Conservation (phyloP, 768 basidiomycete species). For the Panaeolus papilionaceus region DNA sequence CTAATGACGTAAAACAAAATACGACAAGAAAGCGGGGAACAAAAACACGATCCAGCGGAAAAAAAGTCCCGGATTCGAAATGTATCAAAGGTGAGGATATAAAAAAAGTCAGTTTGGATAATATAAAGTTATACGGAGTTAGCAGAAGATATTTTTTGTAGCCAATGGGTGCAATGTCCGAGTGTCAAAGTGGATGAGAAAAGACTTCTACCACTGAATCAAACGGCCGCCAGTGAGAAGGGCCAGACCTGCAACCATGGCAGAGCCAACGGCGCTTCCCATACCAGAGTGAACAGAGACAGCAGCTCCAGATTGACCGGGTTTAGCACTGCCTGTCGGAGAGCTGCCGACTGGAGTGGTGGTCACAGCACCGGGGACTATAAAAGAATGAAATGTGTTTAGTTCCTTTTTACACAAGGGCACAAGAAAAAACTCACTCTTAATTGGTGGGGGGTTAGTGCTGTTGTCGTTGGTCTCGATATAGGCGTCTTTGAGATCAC, state of each 20-base stretch:
- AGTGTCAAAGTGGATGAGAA: neutral
- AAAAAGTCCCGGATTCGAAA: neutral
- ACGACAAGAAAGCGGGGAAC: neutral
- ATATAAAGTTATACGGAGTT: conserved; percentile 5
- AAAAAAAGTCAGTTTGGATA: conserved; percentile 1
- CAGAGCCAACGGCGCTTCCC: neutral
- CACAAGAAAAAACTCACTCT: conserved; percentile 26
- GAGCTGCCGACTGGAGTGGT: conserved; percentile 22
- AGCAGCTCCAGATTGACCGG: conserved; percentile 14
- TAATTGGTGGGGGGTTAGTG: conserved; percentile 57
- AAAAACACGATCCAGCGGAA: neutral
- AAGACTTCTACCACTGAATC: neutral
- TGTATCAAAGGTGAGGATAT: neutral
- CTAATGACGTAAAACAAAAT: neutral
- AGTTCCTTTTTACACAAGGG: neutral
- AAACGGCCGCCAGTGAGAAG: conserved; percentile 3
- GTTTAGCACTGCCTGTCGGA: conserved; percentile 13
- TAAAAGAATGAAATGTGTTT: neutral
- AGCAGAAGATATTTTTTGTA: neutral
- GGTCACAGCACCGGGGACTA: conserved; percentile 22
- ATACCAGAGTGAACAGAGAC: conserved; percentile 7
- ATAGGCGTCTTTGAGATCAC: conserved; percentile 68
- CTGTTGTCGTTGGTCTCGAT: conserved; percentile 82
- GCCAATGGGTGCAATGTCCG: neutral
- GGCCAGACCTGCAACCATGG: conserved; percentile 12